Percentiles rank a stretch among this genome's conserved stretches.
phyloP scores from a whole-genome alignment of 108 stramenopile genomes.

The Phaeodactylum tricornutum region DNA sequence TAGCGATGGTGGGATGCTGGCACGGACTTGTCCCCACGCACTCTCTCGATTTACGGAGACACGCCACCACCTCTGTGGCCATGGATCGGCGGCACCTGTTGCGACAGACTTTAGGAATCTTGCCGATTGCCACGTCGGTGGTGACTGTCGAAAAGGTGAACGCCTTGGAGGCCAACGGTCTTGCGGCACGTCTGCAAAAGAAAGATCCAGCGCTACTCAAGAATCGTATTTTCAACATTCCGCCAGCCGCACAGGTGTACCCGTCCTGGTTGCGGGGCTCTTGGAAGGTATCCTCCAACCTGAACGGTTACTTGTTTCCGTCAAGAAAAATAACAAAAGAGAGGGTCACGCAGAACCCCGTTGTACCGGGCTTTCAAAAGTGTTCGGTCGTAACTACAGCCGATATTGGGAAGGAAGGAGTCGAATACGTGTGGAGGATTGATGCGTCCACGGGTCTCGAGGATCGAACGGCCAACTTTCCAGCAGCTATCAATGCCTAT shows the following conservation, averaged over 20 bases:
- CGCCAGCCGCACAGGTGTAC: slow-evolving; percentile 59
- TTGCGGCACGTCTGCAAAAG: slow-evolving; percentile 40
- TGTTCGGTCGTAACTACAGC: slow-evolving; percentile 49
- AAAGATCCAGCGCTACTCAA: slow-evolving; percentile 47
- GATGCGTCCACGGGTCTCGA: slow-evolving; percentile 39
- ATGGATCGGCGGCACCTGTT: too few relatives aligned
- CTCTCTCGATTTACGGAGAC: too few relatives aligned
- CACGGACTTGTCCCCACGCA: too few relatives aligned
- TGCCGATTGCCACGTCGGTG: too few relatives aligned
- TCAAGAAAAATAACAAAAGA: slow-evolving; percentile 43
- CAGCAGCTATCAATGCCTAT: slow-evolving; percentile 38
- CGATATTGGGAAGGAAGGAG: slow-evolving; percentile 56
- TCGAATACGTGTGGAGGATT: slow-evolving; percentile 35
- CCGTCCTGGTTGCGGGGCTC: slow-evolving; percentile 51
- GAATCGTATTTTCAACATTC: slow-evolving; percentile 71
- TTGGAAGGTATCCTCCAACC: slow-evolving; percentile 44
- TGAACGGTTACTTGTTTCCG: slow-evolving; percentile 61
- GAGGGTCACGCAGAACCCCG: slow-evolving; percentile 25
- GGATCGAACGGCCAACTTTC: slow-evolving; percentile 40
- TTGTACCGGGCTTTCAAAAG: slow-evolving; percentile 74
- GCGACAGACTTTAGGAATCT: too few relatives aligned
- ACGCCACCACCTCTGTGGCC: too few relatives aligned
- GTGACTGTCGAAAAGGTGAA: too few relatives aligned
- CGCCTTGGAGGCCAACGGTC: background rate
- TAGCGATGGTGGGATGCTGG: too few relatives aligned